Evolutionary conservation across 768 basidiomycete genomes (phyloP).

Genomic region (Pleurotus salmoneostramineus): DNA sequence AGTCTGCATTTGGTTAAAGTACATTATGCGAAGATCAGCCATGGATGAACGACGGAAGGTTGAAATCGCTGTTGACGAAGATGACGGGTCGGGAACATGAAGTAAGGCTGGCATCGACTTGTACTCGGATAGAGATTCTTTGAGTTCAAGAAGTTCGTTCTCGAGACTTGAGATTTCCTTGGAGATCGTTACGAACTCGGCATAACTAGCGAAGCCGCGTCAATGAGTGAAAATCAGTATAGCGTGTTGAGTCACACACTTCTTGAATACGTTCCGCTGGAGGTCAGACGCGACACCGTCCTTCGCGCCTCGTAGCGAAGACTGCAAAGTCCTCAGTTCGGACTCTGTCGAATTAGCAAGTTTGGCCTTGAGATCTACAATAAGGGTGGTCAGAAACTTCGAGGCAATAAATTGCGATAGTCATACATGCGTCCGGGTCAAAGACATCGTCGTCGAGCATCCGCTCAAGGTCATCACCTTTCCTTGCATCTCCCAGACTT

Average conservation of each 20-base stretch:
- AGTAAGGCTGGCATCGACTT: slow-evolving; percentile 92
- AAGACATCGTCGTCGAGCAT: slow-evolving; percentile 74
- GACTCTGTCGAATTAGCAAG: slow-evolving; percentile 88
- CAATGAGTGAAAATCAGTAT: neutral
- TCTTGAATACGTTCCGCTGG: slow-evolving; percentile 92
- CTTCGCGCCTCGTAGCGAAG: slow-evolving; percentile 66
- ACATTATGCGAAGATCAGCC: slow-evolving; percentile 91
- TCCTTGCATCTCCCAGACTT: slow-evolving; percentile 34
- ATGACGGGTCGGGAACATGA: slow-evolving; percentile 76
- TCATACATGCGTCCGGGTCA: slow-evolving; percentile 86
- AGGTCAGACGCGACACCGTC: slow-evolving; percentile 75
- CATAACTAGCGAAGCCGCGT: slow-evolving; percentile 58
- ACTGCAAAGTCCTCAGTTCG: slow-evolving; percentile 72
- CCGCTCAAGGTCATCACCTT: slow-evolving; percentile 55
- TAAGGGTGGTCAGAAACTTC: neutral
- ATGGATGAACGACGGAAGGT: slow-evolving; percentile 75
- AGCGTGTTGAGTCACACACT: slow-evolving; percentile 38
- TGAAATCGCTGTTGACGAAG: slow-evolving; percentile 43
- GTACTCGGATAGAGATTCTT: slow-evolving; percentile 92
- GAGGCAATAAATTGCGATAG: slow-evolving; percentile 8
- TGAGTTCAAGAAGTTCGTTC: slow-evolving; percentile 96
- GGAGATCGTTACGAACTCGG: slow-evolving; percentile 94
- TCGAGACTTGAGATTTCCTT: slow-evolving; percentile 96
- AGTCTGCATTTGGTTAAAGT: slow-evolving; percentile 91
- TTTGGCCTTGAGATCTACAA: slow-evolving; percentile 71